A percentile compares a stretch with the other conserved stretches of the same genome.
Evolutionary conservation across 164 flowering plant genomes (phyloP).

Genomic region (Protea cynaroides): DNA sequence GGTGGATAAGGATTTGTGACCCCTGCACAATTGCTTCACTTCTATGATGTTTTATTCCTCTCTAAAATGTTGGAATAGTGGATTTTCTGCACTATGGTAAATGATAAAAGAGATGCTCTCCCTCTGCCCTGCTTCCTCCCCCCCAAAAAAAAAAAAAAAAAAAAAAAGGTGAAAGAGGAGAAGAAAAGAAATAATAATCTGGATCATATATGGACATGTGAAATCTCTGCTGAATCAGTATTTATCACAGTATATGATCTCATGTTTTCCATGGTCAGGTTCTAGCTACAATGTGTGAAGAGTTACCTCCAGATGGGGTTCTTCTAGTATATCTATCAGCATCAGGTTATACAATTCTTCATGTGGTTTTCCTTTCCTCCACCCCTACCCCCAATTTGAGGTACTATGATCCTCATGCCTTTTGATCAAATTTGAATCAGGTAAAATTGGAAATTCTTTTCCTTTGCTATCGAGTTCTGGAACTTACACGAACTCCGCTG

Average conservation of each 20-base stretch:
- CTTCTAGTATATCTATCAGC: constrained; percentile 79
- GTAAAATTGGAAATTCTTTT: constrained; percentile 30
- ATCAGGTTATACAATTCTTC: constrained; percentile 38
- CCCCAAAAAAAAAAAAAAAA: too few species aligned
- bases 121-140: too few species aligned
- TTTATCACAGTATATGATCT: neutral
- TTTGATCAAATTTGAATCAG: constrained; percentile 31
- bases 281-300: constrained; percentile 77
- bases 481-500: constrained; percentile 23
- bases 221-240: too few species aligned
- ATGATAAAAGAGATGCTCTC: too few species aligned
- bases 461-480: constrained; percentile 37
- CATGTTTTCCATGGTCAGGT: constrained; percentile 43
- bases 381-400: neutral
- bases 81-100: too few species aligned
- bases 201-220: neutral
- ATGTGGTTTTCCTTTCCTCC: neutral
- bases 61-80: too few species aligned
- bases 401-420: neutral
- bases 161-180: too few species aligned
- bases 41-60: too few species aligned
- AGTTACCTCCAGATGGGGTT: constrained; percentile 81
- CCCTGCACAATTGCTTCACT: too few species aligned
- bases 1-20: too few species aligned
- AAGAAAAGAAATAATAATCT: too few species aligned